These are phyloP conservation scores for Phytophthora rubi DNA, from an alignment of 352 stramenopile species.

Conservation along the genomic window DNA sequence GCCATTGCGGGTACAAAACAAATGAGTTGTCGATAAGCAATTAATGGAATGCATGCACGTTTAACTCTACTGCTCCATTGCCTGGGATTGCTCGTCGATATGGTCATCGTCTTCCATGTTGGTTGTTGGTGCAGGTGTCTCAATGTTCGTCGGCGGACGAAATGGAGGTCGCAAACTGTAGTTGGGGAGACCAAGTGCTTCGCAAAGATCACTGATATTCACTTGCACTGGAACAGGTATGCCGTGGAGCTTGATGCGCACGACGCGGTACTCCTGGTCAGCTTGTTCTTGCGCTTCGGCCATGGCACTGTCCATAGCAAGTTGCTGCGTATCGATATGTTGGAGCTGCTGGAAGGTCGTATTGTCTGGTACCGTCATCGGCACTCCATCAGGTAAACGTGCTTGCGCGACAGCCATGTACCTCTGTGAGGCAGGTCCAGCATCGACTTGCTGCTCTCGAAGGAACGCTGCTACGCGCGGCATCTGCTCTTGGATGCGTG, in stretches of 20 bases:
- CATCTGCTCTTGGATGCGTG: conserved; percentile 19
- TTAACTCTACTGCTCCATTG: conserved; percentile 4
- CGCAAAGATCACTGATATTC: conserved; percentile 6
- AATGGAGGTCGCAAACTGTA: conserved; percentile 21
- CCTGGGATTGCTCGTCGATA: background rate
- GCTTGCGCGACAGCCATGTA: conserved; percentile 28
- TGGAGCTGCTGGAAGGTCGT: conserved; percentile 15
- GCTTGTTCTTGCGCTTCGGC: background rate
- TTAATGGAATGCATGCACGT: background rate
- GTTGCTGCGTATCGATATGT: conserved; percentile 4
- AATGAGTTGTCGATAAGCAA: conserved; percentile 4
- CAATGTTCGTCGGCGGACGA: background rate
- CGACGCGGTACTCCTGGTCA: background rate
- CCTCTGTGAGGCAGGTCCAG: background rate
- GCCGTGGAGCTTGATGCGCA: conserved; percentile 3
- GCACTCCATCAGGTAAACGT: conserved; percentile 2
- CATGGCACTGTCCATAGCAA: background rate
- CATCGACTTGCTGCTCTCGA: conserved; percentile 5
- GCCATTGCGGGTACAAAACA: conserved; percentile 22
- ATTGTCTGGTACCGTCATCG: conserved; percentile 5
- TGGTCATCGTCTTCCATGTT: conserved; percentile 17
- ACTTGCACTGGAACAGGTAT: conserved; percentile 10
- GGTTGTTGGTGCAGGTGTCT: background rate
- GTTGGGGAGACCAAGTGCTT: background rate
- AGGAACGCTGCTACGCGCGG: conserved; percentile 13